A percentile compares a stretch with the other conserved stretches of the same genome.
Conservation (phyloP, 768 basidiomycete species). For the Mycena amicta region DNA sequence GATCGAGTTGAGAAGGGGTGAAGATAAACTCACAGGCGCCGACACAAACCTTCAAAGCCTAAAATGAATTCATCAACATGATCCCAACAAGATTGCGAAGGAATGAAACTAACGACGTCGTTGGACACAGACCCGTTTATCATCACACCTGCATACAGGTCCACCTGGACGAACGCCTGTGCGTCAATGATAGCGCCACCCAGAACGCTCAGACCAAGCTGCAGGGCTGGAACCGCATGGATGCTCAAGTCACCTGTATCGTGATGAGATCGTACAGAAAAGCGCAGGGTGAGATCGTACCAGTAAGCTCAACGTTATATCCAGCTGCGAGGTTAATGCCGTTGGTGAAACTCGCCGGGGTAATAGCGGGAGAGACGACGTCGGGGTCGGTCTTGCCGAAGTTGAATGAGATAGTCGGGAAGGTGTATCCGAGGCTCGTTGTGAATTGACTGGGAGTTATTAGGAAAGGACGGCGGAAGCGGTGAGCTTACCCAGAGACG, state of each 20-base stretch:
- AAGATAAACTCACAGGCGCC: slow-evolving; percentile 2
- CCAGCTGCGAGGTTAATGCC: neutral
- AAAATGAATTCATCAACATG: neutral
- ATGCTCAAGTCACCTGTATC: slow-evolving; percentile 24
- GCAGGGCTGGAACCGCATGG: slow-evolving; percentile 27
- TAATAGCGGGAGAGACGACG: neutral
- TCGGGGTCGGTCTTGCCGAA: slow-evolving; percentile 10
- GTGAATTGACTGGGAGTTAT: slow-evolving; percentile 4
- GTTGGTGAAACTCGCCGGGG: neutral
- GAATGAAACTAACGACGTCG: neutral
- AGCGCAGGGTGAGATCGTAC: slow-evolving; percentile 17
- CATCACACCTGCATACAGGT: slow-evolving; percentile 23
- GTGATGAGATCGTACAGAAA: slow-evolving; percentile 10
- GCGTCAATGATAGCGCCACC: slow-evolving; percentile 29
- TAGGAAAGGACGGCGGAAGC: neutral
- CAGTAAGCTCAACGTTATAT: slow-evolving; percentile 27
- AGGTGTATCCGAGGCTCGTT: slow-evolving; percentile 1
- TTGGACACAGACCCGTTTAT: slow-evolving; percentile 25
- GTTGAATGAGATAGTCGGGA: slow-evolving; percentile 8
- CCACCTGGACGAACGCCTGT: slow-evolving; percentile 21
- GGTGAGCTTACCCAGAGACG: neutral
- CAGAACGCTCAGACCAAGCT: slow-evolving; percentile 28
- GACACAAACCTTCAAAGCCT: slow-evolving; percentile 3
- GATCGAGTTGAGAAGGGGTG: neutral
- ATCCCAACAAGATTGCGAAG: no score